phyloP scores from a whole-genome alignment of 805 yeast species.

The Schizosaccharomyces cryophilus region DNA sequence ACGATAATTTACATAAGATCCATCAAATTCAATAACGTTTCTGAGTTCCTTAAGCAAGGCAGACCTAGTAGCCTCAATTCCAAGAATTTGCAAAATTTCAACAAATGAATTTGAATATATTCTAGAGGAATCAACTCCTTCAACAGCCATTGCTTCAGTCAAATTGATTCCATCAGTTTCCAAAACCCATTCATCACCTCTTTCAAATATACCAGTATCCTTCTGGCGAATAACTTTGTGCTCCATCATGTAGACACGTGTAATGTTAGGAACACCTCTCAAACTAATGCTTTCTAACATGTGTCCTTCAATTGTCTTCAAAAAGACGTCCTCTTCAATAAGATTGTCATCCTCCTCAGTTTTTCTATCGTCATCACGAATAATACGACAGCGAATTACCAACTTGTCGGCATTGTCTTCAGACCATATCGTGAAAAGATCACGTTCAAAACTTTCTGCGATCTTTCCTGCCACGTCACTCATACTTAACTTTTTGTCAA shows the following conservation, averaged over 20 bases:
- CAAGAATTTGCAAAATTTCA: conserved; percentile 79
- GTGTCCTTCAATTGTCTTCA: conserved; percentile 82
- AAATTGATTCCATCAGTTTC: conserved; percentile 97
- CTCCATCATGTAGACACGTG: conserved; percentile 46
- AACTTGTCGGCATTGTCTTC: conserved; percentile 96
- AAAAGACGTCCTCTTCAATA: conserved; percentile 88
- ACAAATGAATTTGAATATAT: conserved; percentile 92
- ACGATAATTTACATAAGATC: conserved; percentile 95
- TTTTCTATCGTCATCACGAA: conserved; percentile 69
- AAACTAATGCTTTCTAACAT: conserved; percentile 87
- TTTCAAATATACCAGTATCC: conserved; percentile 62
- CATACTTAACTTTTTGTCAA: conserved; percentile 93
- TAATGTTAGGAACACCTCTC: conserved; percentile 86
- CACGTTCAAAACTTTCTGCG: conserved; percentile 77
- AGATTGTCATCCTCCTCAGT: conserved; percentile 71
- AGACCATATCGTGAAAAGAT: conserved; percentile 92
- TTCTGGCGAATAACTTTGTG: conserved; percentile 20
- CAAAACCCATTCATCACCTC: conserved; percentile 88
- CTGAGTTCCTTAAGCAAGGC: conserved; percentile 83
- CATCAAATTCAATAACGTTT: conserved; percentile 96
- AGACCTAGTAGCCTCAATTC: conserved; percentile 94
- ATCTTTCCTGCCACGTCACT: conserved; percentile 93
- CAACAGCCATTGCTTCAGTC: conserved; percentile 81
- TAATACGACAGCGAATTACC: conserved; percentile 92
- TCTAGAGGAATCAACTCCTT: conserved; percentile 77